Percentiles rank a stretch among this genome's conserved stretches.
Evolutionary conservation across 805 yeast species (phyloP).

Genomic region (Monosporozyma aerobia): DNA sequence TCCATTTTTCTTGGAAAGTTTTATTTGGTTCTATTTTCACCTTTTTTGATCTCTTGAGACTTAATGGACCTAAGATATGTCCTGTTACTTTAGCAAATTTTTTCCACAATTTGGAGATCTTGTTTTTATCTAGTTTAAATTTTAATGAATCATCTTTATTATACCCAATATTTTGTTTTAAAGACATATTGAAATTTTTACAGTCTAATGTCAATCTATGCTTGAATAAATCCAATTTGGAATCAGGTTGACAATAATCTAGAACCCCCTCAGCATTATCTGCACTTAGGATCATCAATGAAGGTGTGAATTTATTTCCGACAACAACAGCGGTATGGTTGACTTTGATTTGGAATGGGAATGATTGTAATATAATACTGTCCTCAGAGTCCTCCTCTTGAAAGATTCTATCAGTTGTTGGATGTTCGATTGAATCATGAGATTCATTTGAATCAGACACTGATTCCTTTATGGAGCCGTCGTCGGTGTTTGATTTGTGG

Average conservation of each 20-base stretch:
- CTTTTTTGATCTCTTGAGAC: conserved; percentile 1
- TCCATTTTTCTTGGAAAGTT: conserved; percentile 44
- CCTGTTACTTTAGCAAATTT: conserved; percentile 11
- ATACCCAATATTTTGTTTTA: conserved; percentile 67
- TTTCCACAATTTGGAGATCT: conserved; percentile 19
- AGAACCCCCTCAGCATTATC: conserved; percentile 43
- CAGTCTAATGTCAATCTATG: conserved; percentile 37
- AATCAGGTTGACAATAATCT: conserved; percentile 45
- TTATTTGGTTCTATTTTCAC: conserved; percentile 7
- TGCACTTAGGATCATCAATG: conserved; percentile 56
- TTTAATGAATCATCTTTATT: conserved; percentile 29
- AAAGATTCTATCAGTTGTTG: conserved; percentile 16
- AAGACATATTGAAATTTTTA: conserved; percentile 44
- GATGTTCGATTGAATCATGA: neutral
- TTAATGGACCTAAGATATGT: conserved; percentile 6
- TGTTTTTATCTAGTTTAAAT: conserved; percentile 12
- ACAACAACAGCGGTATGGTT: conserved; percentile 63
- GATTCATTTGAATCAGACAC: conserved; percentile 3
- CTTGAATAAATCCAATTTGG: conserved; percentile 50
- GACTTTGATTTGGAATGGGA: conserved; percentile 58
- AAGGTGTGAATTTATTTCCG: conserved; percentile 74
- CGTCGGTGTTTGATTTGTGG: neutral
- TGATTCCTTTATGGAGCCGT: neutral
- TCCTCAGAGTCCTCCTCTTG: conserved; percentile 6
- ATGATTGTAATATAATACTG: conserved; percentile 22